Percentiles rank a stretch among this genome's conserved stretches.
phyloP scores from a whole-genome alignment of 2,329 filamentous ascomycete genomes.

The Drechslerella dactyloides region DNA sequence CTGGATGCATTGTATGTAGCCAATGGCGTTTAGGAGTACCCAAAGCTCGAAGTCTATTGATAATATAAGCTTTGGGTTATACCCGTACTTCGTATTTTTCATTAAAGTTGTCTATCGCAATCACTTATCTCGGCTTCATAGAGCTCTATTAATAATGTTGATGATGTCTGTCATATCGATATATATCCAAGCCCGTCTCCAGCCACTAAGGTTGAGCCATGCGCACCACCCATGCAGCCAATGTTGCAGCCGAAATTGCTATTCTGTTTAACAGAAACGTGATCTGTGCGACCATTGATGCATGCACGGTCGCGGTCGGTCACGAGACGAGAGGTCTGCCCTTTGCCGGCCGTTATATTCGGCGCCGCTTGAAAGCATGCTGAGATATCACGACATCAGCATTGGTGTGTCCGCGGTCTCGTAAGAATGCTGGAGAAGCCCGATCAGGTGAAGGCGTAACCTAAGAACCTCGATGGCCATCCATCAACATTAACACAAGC shows the following conservation, averaged over 20 bases:
- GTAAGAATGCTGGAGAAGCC: not conserved
- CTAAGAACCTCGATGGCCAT: too few relatives aligned
- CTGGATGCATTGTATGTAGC: slow-evolving; percentile 1
- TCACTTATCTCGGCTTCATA: not conserved
- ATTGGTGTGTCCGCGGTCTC: too few relatives aligned
- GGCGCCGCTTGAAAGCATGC: too few relatives aligned
- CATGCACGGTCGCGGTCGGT: slow-evolving; percentile 24
- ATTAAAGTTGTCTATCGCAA: too few relatives aligned
- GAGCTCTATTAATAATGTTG: too few relatives aligned
- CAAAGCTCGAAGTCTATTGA: not conserved
- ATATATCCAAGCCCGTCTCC: not conserved
- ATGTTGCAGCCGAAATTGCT: not conserved
- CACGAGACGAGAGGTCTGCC: slow-evolving; percentile 3
- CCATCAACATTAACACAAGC: too few relatives aligned
- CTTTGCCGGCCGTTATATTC: slow-evolving; percentile 33
- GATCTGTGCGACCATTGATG: slow-evolving; percentile 32
- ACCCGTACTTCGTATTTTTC: slow-evolving; percentile 1
- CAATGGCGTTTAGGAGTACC: slow-evolving; percentile 41
- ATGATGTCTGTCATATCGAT: slow-evolving; percentile 3
- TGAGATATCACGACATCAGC: not conserved
- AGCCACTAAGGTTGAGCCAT: slow-evolving; percentile 1
- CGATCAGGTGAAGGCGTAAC: too few relatives aligned
- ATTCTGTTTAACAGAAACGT: slow-evolving; percentile 45
- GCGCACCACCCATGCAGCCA: not conserved
- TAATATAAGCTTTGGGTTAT: not conserved